Evolutionary conservation across 2,329 filamentous ascomycete genomes (phyloP).

Genomic region (Penicillium aurantiogriseum): DNA sequence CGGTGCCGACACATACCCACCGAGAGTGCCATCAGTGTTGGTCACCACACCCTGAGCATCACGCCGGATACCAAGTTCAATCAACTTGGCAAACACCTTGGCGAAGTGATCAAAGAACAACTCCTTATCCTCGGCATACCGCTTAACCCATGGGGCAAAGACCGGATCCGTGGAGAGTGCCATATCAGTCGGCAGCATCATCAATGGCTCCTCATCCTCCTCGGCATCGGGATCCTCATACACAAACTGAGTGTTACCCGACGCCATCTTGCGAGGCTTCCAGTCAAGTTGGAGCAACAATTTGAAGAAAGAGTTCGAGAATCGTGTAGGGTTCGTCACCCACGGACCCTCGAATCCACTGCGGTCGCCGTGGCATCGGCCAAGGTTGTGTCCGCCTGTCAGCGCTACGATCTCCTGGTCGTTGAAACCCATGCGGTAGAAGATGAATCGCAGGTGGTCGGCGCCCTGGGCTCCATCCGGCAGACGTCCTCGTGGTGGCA

Average conservation of each 20-base stretch:
- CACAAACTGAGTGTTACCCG: slow-evolving; percentile 58
- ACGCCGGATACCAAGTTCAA: slow-evolving; percentile 60
- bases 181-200: slow-evolving; percentile 67
- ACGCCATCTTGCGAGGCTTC: slow-evolving; percentile 54
- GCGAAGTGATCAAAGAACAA: slow-evolving; percentile 61
- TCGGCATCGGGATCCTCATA: slow-evolving; percentile 57
- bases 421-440: slow-evolving; percentile 61
- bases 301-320: slow-evolving; percentile 59
- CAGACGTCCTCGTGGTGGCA: slow-evolving; percentile 58
- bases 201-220: slow-evolving; percentile 54
- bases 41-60: slow-evolving; percentile 54
- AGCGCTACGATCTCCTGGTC: slow-evolving; percentile 61
- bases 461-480: slow-evolving; percentile 56
- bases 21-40: slow-evolving; percentile 58
- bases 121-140: slow-evolving; percentile 61
- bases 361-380: slow-evolving; percentile 56
- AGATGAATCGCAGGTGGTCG: slow-evolving; percentile 56
- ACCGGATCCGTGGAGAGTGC: slow-evolving; percentile 54
- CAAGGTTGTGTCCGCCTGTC: slow-evolving; percentile 57
- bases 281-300: slow-evolving; percentile 54
- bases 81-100: slow-evolving; percentile 58
- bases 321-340: slow-evolving; percentile 59
- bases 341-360: slow-evolving; percentile 60
- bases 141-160: slow-evolving; percentile 58
- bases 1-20: slow-evolving; percentile 57